phyloP scores from a whole-genome alignment of 768 basidiomycete species.

The Suillus fuscotomentosus region DNA sequence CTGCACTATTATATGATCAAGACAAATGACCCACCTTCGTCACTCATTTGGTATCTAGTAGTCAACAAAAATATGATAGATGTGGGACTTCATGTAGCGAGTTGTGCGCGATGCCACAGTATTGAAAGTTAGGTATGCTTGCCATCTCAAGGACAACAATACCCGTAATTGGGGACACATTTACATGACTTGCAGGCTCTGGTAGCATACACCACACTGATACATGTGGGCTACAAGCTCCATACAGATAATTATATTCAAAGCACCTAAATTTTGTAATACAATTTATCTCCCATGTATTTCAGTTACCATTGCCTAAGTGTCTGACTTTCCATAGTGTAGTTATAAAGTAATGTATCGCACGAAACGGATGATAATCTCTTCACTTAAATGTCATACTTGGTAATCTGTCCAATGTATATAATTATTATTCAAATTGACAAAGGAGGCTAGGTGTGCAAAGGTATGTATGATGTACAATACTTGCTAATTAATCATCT shows the following conservation, averaged over 20 bases:
- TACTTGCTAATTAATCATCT: neutral
- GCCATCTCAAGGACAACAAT: neutral
- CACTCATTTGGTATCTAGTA: neutral
- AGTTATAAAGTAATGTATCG: too few relatives aligned
- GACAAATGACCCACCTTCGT: neutral
- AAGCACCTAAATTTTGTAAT: neutral
- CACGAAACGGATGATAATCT: neutral
- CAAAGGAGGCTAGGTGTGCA: neutral
- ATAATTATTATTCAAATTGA: neutral
- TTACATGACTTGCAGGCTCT: neutral
- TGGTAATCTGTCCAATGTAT: neutral
- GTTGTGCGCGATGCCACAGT: neutral
- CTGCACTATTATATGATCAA: neutral
- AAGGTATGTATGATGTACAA: neutral
- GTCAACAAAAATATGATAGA: neutral
- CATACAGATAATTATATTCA: too few relatives aligned
- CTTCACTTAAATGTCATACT: neutral
- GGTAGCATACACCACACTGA: neutral
- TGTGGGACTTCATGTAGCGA: neutral
- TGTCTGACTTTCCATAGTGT: neutral
- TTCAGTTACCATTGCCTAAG: neutral
- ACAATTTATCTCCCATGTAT: neutral
- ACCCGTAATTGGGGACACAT: neutral
- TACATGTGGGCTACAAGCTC: neutral
- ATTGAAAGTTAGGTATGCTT: neutral